Conservation (phyloP, 1,284 basidiomycete species). For the Leccinum laetum region DNA sequence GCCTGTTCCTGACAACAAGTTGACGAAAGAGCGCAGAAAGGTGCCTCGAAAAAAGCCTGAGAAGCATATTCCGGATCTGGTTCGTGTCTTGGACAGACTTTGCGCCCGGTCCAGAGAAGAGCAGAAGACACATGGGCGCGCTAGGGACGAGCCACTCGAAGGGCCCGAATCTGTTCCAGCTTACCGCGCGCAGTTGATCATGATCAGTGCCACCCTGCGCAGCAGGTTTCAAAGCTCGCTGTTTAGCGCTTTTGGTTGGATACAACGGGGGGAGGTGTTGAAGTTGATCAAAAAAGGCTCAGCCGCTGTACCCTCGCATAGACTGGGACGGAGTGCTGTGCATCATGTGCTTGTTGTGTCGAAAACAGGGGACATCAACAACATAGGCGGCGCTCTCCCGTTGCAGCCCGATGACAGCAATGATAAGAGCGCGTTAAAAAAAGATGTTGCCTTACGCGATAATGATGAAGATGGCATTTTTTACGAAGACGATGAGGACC, state of each 20-base stretch:
- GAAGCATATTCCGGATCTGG: conserved; percentile 58
- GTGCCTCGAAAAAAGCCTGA: conserved; percentile 39
- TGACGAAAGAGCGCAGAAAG: conserved; percentile 25
- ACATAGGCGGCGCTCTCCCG: conserved; percentile 40
- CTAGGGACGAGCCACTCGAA: conserved; percentile 6
- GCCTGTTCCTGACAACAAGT: conserved; percentile 42
- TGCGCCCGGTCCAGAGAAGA: conserved; percentile 32
- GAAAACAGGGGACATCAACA: conserved; percentile 47
- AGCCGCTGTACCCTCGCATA: conserved; percentile 25
- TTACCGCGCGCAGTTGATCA: conserved; percentile 54
- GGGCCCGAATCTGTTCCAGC: conserved; percentile 17
- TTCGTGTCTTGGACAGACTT: conserved; percentile 57
- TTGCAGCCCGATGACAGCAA: background rate
- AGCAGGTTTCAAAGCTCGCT: conserved; percentile 51
- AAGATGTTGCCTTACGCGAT: background rate
- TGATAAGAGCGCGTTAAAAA: background rate
- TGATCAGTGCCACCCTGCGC: conserved; percentile 70
- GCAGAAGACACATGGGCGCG: background rate
- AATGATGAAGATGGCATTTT: conserved; percentile 18
- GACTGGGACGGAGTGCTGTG: conserved; percentile 34
- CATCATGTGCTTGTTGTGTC: conserved; percentile 68
- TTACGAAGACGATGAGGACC: conserved; percentile 25
- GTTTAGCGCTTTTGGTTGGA: conserved; percentile 55
- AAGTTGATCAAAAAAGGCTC: conserved; percentile 42
- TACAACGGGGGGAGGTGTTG: conserved; percentile 44